Evolutionary conservation across 2,329 filamentous ascomycete species (phyloP).

Genomic region (Mollisiaceae sp.): DNA sequence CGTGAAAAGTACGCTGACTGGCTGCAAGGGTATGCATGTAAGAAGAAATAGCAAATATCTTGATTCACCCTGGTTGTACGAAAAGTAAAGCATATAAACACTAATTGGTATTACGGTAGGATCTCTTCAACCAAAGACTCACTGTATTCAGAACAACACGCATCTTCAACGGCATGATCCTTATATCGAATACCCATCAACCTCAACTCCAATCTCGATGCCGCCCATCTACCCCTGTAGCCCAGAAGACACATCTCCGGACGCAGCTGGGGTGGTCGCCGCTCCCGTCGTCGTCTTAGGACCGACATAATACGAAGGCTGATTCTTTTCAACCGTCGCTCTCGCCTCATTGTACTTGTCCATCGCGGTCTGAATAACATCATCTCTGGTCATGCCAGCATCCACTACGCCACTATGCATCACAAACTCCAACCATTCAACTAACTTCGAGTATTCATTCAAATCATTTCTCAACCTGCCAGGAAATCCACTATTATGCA

Average conservation of each 20-base stretch:
- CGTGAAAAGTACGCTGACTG: too few species aligned
- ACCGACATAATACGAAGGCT: slow-evolving; percentile 27
- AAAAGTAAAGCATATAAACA: background rate
- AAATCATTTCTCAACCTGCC: slow-evolving; percentile 28
- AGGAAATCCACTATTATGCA: slow-evolving; percentile 32
- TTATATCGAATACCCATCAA: background rate
- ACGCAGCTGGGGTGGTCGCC: slow-evolving; percentile 1
- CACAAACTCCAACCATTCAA: slow-evolving; percentile 27
- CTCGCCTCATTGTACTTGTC: slow-evolving; percentile 27
- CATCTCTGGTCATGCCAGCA: slow-evolving; percentile 23
- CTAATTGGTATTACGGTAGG: background rate
- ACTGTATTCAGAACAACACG: too few species aligned
- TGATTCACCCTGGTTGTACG: background rate
- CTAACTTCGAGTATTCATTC: slow-evolving; percentile 31
- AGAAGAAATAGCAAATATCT: background rate
- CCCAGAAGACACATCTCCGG: background rate
- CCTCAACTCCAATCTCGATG: background rate
- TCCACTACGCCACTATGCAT: slow-evolving; percentile 26
- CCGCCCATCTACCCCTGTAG: background rate
- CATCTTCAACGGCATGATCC: too few species aligned
- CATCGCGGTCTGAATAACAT: slow-evolving; percentile 24
- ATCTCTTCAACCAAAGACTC: too few species aligned
- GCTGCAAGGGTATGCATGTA: too few species aligned
- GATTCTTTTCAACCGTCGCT: slow-evolving; percentile 30
- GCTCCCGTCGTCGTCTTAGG: background rate